Percentiles rank a stretch among this genome's conserved stretches.
phyloP scores from a whole-genome alignment of 2,329 filamentous ascomycete genomes.

The Cordyceps fumosorosea region DNA sequence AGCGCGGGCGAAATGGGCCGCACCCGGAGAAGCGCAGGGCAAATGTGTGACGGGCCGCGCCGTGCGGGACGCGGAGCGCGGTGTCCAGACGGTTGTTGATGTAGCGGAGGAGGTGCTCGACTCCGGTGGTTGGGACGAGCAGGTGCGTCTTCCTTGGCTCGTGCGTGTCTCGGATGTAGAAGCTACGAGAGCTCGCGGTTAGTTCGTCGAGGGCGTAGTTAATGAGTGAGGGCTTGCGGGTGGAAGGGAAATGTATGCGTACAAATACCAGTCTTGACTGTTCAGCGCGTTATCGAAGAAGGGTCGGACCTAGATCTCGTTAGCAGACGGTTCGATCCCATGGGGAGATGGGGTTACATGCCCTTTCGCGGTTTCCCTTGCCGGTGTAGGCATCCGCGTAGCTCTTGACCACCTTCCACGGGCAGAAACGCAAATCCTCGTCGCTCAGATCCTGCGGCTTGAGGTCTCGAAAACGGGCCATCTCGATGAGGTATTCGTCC shows the following conservation, averaged over 20 bases:
- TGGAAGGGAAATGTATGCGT: constrained; percentile 30
- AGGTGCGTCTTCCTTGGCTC: constrained; percentile 48
- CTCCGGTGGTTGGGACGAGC: constrained; percentile 61
- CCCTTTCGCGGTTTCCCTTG: constrained; percentile 42
- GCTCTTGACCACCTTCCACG: constrained; percentile 46
- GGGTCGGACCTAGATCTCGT: constrained; percentile 29
- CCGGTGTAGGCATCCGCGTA: constrained; percentile 57
- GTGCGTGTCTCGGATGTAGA: constrained; percentile 55
- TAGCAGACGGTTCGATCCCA: constrained; percentile 6
- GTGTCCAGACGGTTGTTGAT: constrained; percentile 56
- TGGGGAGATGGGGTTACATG: constrained; percentile 22
- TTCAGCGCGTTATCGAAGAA: constrained; percentile 57
- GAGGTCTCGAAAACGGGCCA: background rate
- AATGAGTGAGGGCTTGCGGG: no score
- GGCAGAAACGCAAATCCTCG: constrained; percentile 33
- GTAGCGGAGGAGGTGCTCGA: constrained; percentile 54
- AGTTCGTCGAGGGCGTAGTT: background rate
- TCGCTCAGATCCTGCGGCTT: constrained; percentile 5
- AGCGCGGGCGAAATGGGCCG: constrained; percentile 58
- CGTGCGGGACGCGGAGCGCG: constrained; percentile 50
- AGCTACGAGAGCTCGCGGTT: constrained; percentile 37
- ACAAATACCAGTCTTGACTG: constrained; percentile 69
- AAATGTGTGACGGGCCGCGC: constrained; percentile 48
- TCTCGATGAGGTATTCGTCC: background rate
- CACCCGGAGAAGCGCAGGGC: constrained; percentile 54